Evolutionary conservation across 257 asterid genomes (phyloP).

Genomic region (Solanum sparsipilum): DNA sequence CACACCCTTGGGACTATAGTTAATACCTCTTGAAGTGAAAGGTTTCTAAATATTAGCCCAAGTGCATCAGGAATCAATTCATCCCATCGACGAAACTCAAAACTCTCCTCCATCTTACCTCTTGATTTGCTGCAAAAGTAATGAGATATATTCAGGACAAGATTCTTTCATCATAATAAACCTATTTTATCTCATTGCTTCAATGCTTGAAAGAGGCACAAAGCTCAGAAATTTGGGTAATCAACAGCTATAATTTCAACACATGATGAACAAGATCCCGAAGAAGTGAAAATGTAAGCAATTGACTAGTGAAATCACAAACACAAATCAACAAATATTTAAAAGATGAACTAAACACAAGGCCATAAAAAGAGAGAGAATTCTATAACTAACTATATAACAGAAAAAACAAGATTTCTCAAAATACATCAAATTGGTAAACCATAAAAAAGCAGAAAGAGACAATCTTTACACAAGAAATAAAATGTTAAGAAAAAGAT

Average conservation of each 20-base stretch:
- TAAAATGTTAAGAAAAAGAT: neutral
- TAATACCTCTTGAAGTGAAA: slow-evolving; percentile 50
- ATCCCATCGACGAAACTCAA: slow-evolving; percentile 47
- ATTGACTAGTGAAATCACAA: neutral
- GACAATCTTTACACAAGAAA: neutral
- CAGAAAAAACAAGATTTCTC: neutral
- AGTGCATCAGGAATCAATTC: slow-evolving; percentile 81
- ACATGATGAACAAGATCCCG: neutral
- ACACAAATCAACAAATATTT: neutral
- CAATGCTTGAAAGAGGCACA: neutral
- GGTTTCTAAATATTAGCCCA: slow-evolving; percentile 72
- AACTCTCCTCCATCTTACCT: slow-evolving; percentile 40
- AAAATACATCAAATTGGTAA: neutral
- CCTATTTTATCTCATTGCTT: neutral
- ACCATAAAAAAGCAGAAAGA: neutral
- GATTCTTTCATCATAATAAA: neutral
- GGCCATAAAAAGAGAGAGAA: neutral
- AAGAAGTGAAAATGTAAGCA: neutral
- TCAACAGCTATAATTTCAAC: neutral
- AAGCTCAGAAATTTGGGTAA: neutral
- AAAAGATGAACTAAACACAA: neutral
- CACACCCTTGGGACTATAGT: slow-evolving; percentile 76
- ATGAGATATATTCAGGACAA: neutral
- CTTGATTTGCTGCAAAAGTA: neutral
- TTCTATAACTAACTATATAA: neutral